Evolutionary conservation across 1,139 yeast genomes (phyloP).

Genomic region (Zygoascus meyerae): DNA sequence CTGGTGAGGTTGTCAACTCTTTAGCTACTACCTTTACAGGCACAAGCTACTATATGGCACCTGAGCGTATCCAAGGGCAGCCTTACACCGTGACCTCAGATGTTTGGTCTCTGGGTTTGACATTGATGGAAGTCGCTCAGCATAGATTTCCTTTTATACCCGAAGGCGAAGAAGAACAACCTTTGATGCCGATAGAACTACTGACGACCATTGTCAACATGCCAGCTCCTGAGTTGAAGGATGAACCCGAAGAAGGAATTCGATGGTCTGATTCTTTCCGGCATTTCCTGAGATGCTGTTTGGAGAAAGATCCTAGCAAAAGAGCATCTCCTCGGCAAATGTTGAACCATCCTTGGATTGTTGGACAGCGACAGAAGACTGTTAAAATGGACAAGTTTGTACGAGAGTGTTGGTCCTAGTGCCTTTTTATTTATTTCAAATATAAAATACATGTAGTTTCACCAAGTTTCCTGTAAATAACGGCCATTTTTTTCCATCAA

Average conservation of each 20-base stretch:
- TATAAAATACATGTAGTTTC: neutral
- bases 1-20: conserved; percentile 93
- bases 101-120: conserved; percentile 92
- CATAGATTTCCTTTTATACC: conserved; percentile 71
- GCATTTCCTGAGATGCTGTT: conserved; percentile 72
- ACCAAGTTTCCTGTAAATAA: conserved; percentile 94
- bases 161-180: conserved; percentile 36
- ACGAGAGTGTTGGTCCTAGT: conserved; percentile 59
- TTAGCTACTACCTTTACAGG: conserved; percentile 96
- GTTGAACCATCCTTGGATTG: conserved; percentile 87
- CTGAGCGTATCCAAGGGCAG: conserved; percentile 91
- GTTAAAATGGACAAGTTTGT: conserved; percentile 89
- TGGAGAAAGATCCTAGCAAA: conserved; percentile 70
- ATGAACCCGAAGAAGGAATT: conserved; percentile 70
- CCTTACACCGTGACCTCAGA: conserved; percentile 93
- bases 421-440: conserved; percentile 5
- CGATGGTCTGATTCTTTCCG: conserved; percentile 80
- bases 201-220: conserved; percentile 74
- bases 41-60: conserved; percentile 97
- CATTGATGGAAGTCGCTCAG: conserved; percentile 85
- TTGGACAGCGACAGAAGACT: conserved; percentile 59
- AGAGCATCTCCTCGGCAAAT: conserved; percentile 92
- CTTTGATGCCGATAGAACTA: conserved; percentile 78
- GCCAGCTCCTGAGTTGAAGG: conserved; percentile 66
- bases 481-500: conserved; percentile 61